phyloP scores from a whole-genome alignment of 2,329 filamentous ascomycete species.

The Sclerotinia subarctica region DNA sequence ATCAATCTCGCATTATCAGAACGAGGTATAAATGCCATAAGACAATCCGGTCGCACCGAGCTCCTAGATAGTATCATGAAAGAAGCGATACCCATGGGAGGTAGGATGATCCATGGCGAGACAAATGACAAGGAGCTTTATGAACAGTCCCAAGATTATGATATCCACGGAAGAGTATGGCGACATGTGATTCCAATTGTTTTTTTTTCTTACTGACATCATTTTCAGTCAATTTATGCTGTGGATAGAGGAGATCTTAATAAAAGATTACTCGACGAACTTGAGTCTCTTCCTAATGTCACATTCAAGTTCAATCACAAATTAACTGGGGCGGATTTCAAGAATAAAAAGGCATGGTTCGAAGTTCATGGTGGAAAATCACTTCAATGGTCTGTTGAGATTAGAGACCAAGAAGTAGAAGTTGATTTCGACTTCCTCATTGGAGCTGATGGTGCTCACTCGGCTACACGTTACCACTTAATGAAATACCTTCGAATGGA shows the following conservation, averaged over 20 bases:
- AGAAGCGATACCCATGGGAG: constrained; percentile 87
- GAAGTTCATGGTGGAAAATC: constrained; percentile 52
- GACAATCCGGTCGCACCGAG: constrained; percentile 60
- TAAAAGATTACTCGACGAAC: constrained; percentile 74
- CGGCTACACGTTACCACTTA: constrained; percentile 82
- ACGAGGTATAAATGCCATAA: constrained; percentile 85
- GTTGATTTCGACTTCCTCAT: constrained; percentile 89
- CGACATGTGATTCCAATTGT: background rate
- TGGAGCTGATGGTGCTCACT: constrained; percentile 93
- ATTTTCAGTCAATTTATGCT: constrained; percentile 71
- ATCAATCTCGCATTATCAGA: constrained; percentile 96
- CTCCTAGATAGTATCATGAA: constrained; percentile 72
- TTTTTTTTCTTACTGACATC: constrained; percentile 9
- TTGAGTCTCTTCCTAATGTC: constrained; percentile 84
- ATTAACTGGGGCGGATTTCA: constrained; percentile 84
- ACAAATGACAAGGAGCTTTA: constrained; percentile 63
- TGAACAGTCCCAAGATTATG: constrained; percentile 82
- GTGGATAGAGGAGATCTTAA: constrained; percentile 84
- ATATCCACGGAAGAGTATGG: constrained; percentile 75
- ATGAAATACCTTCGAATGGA: constrained; percentile 94
- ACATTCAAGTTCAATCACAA: constrained; percentile 92
- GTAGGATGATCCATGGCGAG: constrained; percentile 89
- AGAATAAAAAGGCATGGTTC: constrained; percentile 78
- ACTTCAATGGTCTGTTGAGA: constrained; percentile 25
- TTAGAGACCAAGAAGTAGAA: constrained; percentile 62